These are phyloP conservation scores for Aplosporella prunicola DNA, from an alignment of 2,329 filamentous ascomycete genomes.

Conservation along the genomic window DNA sequence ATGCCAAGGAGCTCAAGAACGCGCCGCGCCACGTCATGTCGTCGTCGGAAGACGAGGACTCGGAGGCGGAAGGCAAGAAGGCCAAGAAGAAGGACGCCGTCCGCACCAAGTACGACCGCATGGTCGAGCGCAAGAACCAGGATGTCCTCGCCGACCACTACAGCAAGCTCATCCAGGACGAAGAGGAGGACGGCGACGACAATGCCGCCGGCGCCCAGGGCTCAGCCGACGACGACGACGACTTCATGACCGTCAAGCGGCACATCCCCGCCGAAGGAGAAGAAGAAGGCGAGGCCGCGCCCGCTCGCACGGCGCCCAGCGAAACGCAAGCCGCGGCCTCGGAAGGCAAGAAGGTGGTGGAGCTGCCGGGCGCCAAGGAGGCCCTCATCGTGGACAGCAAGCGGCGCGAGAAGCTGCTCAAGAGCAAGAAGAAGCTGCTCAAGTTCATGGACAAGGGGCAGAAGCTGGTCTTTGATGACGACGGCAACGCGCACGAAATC, in stretches of 20 bases:
- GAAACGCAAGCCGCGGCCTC: slow-evolving; percentile 23
- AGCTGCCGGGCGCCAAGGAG: slow-evolving; percentile 55
- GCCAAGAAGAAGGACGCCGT: slow-evolving; percentile 55
- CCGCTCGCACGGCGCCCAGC: slow-evolving; percentile 34
- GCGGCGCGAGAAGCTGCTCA: slow-evolving; percentile 87
- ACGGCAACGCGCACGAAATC: slow-evolving; percentile 72
- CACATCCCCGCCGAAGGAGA: slow-evolving; percentile 65
- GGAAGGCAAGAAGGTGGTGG: slow-evolving; percentile 49
- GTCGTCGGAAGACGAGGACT: slow-evolving; percentile 46
- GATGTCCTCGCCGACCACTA: slow-evolving; percentile 94
- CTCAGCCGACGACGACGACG: slow-evolving; percentile 55
- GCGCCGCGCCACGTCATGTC: slow-evolving; percentile 57
- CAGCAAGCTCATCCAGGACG: slow-evolving; percentile 67
- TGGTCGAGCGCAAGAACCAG: slow-evolving; percentile 96
- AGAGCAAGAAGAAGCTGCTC: slow-evolving; percentile 86
- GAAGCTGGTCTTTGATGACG: slow-evolving; percentile 86
- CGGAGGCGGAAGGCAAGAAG: slow-evolving; percentile 36
- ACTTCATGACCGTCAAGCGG: slow-evolving; percentile 84
- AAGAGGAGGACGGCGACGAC: slow-evolving; percentile 33
- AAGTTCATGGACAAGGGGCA: slow-evolving; percentile 81
- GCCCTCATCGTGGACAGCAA: slow-evolving; percentile 85
- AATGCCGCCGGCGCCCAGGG: slow-evolving; percentile 20
- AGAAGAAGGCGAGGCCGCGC: slow-evolving; percentile 29
- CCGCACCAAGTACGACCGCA: slow-evolving; percentile 90
- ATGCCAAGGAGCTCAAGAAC: slow-evolving; percentile 81